These are phyloP conservation scores for Pleurostoma richardsiae DNA, from an alignment of 2,329 filamentous ascomycete species.

Conservation along the genomic window DNA sequence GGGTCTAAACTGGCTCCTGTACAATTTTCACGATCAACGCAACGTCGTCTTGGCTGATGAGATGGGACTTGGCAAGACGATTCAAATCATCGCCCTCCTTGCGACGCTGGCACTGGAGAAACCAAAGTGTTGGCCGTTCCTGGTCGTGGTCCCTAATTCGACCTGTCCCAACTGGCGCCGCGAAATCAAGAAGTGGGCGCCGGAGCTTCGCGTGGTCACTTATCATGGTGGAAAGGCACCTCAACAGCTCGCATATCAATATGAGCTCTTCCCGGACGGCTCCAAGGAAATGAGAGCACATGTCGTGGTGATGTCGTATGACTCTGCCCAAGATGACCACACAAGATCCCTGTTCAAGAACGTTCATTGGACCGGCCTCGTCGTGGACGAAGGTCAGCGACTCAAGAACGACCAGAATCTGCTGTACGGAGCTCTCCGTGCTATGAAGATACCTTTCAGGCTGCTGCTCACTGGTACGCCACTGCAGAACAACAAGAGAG, in stretches of 20 bases:
- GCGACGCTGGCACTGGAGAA: slow-evolving; percentile 63
- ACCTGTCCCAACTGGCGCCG: slow-evolving; percentile 97
- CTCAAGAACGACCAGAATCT: slow-evolving; percentile 88
- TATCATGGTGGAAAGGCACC: slow-evolving; percentile 78
- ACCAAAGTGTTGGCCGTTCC: slow-evolving; percentile 82
- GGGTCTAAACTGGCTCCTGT: slow-evolving; percentile 91
- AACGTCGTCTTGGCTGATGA: slow-evolving; percentile 94
- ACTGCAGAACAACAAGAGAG: slow-evolving; percentile 89
- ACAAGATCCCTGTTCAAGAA: slow-evolving; percentile 61
- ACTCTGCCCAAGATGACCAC: slow-evolving; percentile 72
- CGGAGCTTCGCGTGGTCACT: slow-evolving; percentile 79
- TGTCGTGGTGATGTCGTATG: slow-evolving; percentile 91
- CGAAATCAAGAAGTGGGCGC: slow-evolving; percentile 92
- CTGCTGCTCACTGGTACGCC: slow-evolving; percentile 88
- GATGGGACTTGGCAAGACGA: slow-evolving; percentile 97
- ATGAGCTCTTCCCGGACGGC: slow-evolving; percentile 76
- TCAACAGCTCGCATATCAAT: slow-evolving; percentile 70
- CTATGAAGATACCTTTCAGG: slow-evolving; percentile 75
- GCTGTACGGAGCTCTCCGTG: slow-evolving; percentile 69
- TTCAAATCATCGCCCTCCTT: slow-evolving; percentile 83
- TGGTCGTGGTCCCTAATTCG: slow-evolving; percentile 89
- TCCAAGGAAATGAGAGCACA: slow-evolving; percentile 73
- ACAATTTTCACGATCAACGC: slow-evolving; percentile 75
- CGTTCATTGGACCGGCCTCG: slow-evolving; percentile 79
- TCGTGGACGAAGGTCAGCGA: slow-evolving; percentile 93